Evolutionary conservation across 1,284 basidiomycete genomes (phyloP), one percentile per base, ranked within the genome.

Genomic region (Malassezia equina): DNA sequence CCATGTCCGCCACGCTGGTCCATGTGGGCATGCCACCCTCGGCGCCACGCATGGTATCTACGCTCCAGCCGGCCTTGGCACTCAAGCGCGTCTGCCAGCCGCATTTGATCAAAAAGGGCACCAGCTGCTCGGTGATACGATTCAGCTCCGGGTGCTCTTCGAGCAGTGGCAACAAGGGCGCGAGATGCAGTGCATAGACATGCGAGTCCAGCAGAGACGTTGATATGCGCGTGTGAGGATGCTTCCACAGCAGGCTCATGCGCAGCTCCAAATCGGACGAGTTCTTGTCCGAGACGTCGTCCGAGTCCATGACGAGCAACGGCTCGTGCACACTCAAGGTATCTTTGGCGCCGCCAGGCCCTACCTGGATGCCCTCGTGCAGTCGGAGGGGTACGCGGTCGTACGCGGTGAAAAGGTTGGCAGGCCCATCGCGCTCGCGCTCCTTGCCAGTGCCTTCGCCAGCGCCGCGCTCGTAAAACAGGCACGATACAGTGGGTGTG

Each of bases 401-500:
- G 44, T 67, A 70, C 9, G 60, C 63, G 17, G 60, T 59, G 47
- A 71, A 65, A 21, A 69, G 56, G 41, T 67, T 66, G 17, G 67
- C 59, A 4, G 69, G 69, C 13, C 66, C 63, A 29, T 73, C 70
- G 43, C 67, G 71, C 47, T 73, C 70, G 17, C 70, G 63, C 44
- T 73, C 70, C 50, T 67, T 65, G 33, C 67, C 67, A 15, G 62
- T 62, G 29, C 67, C 67, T 46, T 71, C 68, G 45, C 67, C 67
- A 2, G 67, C 67, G 39, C 65, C 64, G 41, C 64, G 52, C 56
- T 71, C 67, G 46, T 70, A 71, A 33, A 73, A 61, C 15, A 71
- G 51, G 40, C 62, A 64, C 36, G 63, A 63, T 23, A 68, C 45
- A 2, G 61, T 57, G 11, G 69, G 69, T 31, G 62, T 48, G 6